phyloP scores from a whole-genome alignment of 2,329 filamentous ascomycete species.

The Aureobasidium leucospermi region DNA sequence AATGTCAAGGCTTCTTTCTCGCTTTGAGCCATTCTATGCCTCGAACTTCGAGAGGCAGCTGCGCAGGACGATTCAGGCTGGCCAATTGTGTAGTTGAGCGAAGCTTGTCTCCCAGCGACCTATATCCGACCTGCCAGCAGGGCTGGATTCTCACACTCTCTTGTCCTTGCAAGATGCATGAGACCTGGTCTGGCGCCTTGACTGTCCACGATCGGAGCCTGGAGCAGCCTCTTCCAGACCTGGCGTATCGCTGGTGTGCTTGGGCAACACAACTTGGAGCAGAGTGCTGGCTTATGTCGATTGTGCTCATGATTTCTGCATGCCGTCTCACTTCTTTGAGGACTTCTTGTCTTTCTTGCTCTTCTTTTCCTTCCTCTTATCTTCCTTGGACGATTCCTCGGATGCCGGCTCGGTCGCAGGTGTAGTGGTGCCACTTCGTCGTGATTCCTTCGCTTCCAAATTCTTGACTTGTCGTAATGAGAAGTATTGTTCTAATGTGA shows the following conservation, averaged over 20 bases:
- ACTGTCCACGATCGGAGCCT: not conserved
- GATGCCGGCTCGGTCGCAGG: not conserved
- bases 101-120: too few relatives aligned
- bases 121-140: too few relatives aligned
- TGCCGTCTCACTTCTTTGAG: not conserved
- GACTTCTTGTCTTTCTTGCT: slow-evolving; percentile 16
- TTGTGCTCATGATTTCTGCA: not conserved
- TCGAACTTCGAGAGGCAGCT: too few relatives aligned
- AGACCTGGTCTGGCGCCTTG: not conserved
- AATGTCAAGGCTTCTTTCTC: too few relatives aligned
- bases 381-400: slow-evolving; percentile 8
- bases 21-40: too few relatives aligned
- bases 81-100: too few relatives aligned
- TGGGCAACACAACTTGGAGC: not conserved
- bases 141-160: too few relatives aligned
- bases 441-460: slow-evolving; percentile 2
- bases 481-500: slow-evolving; percentile 25
- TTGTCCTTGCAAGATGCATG: not conserved
- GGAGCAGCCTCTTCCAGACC: not conserved
- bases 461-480: slow-evolving; percentile 6
- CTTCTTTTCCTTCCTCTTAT: slow-evolving; percentile 16
- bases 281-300: not conserved
- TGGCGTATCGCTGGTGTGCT: not conserved
- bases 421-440: slow-evolving; percentile 3
- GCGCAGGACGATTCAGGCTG: too few relatives aligned